Evolutionary conservation across 2,329 filamentous ascomycete genomes (phyloP).

Genomic region (Alternaria sp.): DNA sequence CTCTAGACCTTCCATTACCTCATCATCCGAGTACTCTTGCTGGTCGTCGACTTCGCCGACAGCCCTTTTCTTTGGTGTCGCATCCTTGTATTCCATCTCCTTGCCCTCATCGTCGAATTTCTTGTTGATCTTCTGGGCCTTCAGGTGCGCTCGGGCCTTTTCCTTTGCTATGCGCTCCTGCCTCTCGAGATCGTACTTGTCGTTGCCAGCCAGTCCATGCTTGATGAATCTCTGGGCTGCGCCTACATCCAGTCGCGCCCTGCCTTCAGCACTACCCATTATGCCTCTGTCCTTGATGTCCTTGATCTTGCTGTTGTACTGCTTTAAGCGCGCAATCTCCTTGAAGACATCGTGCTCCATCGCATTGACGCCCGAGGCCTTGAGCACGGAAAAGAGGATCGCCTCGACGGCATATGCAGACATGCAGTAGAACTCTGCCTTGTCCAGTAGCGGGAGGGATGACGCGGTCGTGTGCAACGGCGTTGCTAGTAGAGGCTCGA

Average conservation of each 20-base stretch:
- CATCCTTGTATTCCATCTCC: constrained; percentile 20
- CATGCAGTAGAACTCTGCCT: constrained; percentile 91
- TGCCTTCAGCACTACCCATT: constrained; percentile 60
- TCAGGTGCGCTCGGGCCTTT: constrained; percentile 35
- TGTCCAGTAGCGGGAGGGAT: constrained; percentile 90
- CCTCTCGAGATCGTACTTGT: constrained; percentile 54
- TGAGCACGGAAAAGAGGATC: constrained; percentile 83
- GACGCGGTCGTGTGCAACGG: constrained; percentile 73
- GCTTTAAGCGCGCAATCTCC: constrained; percentile 85
- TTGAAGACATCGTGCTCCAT: constrained; percentile 84
- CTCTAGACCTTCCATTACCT: constrained; percentile 19
- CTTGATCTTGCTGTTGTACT: constrained; percentile 94
- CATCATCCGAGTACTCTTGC: constrained; percentile 21
- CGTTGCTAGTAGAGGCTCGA: constrained; percentile 76
- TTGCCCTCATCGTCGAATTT: constrained; percentile 43
- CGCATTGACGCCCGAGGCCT: constrained; percentile 79
- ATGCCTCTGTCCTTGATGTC: constrained; percentile 63
- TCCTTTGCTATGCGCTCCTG: constrained; percentile 50
- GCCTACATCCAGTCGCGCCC: constrained; percentile 68
- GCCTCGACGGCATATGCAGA: constrained; percentile 91
- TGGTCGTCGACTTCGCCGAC: constrained; percentile 28
- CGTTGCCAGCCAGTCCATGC: constrained; percentile 71
- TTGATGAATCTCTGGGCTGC: constrained; percentile 85
- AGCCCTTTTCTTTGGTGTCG: constrained; percentile 38
- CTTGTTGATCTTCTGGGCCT: constrained; percentile 34